These are phyloP conservation scores for Venturia effusa DNA, from an alignment of 2,329 filamentous ascomycete genomes.

Conservation along the genomic window DNA sequence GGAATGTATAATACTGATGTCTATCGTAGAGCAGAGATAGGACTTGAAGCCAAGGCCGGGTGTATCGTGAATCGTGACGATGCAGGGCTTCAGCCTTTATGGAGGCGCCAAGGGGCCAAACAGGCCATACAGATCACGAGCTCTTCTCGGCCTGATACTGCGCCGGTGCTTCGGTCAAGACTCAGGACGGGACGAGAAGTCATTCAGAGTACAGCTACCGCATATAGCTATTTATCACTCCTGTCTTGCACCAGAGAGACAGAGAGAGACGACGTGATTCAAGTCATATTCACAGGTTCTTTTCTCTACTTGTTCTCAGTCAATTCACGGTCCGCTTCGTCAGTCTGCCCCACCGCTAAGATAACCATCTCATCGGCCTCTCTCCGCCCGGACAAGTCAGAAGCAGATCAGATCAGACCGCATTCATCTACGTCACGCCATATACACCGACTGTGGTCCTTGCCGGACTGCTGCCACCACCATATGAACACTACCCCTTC, in stretches of 20 bases:
- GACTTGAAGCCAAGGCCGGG: neutral
- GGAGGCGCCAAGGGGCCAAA: neutral
- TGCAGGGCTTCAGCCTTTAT: neutral
- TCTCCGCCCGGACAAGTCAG: neutral
- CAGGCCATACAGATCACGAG: neutral
- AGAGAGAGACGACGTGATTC: too few species aligned
- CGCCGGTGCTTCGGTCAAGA: too few species aligned
- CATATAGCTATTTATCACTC: neutral
- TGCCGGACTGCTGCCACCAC: neutral
- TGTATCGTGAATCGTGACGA: neutral
- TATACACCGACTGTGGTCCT: too few species aligned
- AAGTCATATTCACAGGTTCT: neutral
- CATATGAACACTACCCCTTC: neutral
- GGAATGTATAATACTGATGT: too few species aligned
- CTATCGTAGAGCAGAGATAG: too few species aligned
- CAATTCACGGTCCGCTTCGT: neutral
- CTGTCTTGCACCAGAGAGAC: neutral
- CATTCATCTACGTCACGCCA: neutral
- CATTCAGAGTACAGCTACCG: too few species aligned
- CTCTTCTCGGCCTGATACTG: too few species aligned
- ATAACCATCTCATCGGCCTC: neutral
- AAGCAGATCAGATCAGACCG: neutral
- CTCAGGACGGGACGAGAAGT: too few species aligned
- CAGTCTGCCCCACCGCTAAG: neutral
- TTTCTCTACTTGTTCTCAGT: too few species aligned